Percentiles rank a stretch among this genome's conserved stretches.
Evolutionary conservation across 257 asterid genomes (phyloP).

Genomic region (Anisodus tanguticus): DNA sequence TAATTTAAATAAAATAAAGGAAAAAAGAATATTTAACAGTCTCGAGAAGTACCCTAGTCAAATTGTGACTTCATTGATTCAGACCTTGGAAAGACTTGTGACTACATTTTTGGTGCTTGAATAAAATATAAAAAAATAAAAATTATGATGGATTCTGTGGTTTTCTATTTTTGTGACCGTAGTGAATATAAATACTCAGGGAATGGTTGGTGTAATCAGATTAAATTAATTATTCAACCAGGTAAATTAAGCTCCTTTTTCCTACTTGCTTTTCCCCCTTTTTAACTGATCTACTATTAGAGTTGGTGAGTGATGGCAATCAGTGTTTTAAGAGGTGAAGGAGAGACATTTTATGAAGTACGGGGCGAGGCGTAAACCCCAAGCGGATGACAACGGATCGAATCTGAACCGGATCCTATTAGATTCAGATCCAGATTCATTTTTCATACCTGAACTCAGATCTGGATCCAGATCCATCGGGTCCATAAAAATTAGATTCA

Average conservation of each 20-base stretch:
- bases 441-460: no score
- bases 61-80: not conserved
- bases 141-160: not conserved
- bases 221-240: not conserved
- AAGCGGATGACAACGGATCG: no score
- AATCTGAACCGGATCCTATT: no score
- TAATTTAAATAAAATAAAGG: no score
- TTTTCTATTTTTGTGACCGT: not conserved
- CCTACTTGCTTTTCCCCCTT: not conserved
- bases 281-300: not conserved
- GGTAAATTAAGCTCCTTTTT: not conserved
- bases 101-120: conserved; percentile 12
- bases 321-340: no score
- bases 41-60: not conserved
- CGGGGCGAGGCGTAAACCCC: no score
- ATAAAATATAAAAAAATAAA: not conserved
- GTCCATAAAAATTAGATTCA: no score
- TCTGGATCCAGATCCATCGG: no score
- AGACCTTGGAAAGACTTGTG: not conserved
- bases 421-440: no score
- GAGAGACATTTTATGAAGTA: no score
- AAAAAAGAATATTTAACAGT: not conserved
- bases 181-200: not conserved
- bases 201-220: conserved; percentile 1
- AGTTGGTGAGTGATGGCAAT: conserved; percentile 2